Evolutionary conservation across 768 basidiomycete species (phyloP).

Genomic region (Hypholoma fasciculare): DNA sequence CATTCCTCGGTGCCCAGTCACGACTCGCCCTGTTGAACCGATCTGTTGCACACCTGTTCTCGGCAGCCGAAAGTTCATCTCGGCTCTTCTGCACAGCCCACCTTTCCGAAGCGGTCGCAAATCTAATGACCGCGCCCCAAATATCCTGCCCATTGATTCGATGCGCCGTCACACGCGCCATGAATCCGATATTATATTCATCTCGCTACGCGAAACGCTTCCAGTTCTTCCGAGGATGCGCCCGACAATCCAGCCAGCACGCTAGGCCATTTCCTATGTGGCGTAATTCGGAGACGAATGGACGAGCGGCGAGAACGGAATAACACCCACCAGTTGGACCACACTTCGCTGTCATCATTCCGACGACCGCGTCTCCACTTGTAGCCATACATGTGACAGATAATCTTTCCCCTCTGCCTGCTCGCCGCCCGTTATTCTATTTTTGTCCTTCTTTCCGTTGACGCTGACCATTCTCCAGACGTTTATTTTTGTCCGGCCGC

Average conservation of each 20-base stretch:
- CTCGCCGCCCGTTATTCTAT: background rate
- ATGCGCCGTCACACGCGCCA: no score
- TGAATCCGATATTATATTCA: no score
- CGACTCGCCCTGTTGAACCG: background rate
- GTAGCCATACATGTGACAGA: background rate
- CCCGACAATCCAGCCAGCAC: no score
- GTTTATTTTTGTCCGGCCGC: constrained; percentile 90
- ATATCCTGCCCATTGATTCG: background rate
- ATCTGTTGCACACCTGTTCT: background rate
- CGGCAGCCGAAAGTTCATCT: background rate
- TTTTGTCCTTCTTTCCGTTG: background rate
- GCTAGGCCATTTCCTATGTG: no score
- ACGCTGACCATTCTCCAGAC: constrained; percentile 47
- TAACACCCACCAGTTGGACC: background rate
- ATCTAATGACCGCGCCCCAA: background rate
- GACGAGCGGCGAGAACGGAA: no score
- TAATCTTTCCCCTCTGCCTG: background rate
- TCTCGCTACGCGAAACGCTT: no score
- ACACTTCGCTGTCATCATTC: background rate
- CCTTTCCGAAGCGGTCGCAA: no score
- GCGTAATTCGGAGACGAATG: no score
- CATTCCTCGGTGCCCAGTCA: background rate
- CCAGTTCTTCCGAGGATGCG: no score
- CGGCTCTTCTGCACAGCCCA: no score
- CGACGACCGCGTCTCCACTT: background rate